phyloP scores from a whole-genome alignment of 2,329 filamentous ascomycete species.

The Penicillium sp. region DNA sequence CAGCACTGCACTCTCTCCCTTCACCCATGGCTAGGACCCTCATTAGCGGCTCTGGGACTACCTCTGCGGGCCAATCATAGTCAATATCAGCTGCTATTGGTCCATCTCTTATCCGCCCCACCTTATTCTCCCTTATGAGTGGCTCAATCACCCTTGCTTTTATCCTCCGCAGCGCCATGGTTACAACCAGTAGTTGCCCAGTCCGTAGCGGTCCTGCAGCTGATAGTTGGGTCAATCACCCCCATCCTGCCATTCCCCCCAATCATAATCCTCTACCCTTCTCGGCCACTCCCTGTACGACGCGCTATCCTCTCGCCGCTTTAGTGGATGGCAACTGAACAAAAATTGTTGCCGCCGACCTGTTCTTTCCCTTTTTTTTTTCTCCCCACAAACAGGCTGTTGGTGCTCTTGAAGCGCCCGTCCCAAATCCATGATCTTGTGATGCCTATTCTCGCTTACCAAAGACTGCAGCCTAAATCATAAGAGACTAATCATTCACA shows the following conservation, averaged over 20 bases:
- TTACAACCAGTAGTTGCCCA: slow-evolving; percentile 29
- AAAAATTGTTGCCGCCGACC: slow-evolving; percentile 29
- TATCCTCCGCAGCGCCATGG: slow-evolving; percentile 28
- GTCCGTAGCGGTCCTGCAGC: slow-evolving; percentile 31
- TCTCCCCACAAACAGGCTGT: background rate
- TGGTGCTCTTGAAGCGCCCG: background rate
- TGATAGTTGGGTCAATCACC: slow-evolving; percentile 22
- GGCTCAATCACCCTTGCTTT: slow-evolving; percentile 26
- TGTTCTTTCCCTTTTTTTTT: slow-evolving; percentile 17
- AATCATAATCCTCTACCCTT: slow-evolving; percentile 27
- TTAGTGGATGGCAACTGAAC: slow-evolving; percentile 35
- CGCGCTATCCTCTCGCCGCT: slow-evolving; percentile 35
- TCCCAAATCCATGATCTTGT: background rate
- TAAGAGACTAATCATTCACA: background rate
- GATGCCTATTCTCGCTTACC: background rate
- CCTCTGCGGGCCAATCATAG: background rate
- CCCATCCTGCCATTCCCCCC: slow-evolving; percentile 16
- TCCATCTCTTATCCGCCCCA: background rate
- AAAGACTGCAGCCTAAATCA: background rate
- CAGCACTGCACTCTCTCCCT: slow-evolving; percentile 30
- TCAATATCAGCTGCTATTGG: background rate
- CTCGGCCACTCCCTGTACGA: slow-evolving; percentile 29
- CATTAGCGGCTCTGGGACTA: slow-evolving; percentile 12
- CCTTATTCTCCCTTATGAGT: slow-evolving; percentile 8
- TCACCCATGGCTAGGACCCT: slow-evolving; percentile 27